Conservation (phyloP, 2,329 filamentous ascomycete genomes). For the Monosporascus sp. region DNA sequence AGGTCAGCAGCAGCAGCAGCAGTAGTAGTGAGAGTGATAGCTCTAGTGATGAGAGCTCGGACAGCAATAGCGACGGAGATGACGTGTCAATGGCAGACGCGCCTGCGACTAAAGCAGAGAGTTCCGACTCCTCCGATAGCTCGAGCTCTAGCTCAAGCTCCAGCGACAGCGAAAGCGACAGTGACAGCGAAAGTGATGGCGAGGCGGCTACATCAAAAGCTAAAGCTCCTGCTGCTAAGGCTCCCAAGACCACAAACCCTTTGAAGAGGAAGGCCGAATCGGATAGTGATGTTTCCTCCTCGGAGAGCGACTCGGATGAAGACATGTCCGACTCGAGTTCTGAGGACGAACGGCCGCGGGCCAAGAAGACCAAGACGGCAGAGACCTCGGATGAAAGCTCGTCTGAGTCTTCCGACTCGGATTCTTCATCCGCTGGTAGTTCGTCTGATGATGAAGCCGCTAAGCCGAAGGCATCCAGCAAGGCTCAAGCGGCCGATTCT, state of each 20-base stretch:
- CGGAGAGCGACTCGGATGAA: conserved; percentile 33
- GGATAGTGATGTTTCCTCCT: conserved; percentile 34
- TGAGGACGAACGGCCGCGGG: conserved; percentile 35
- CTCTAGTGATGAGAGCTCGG: conserved; percentile 22
- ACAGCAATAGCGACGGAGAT: conserved; percentile 28
- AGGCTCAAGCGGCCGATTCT: conserved; percentile 3
- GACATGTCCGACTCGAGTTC: conserved; percentile 32
- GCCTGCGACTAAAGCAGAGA: neutral
- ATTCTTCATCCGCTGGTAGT: conserved; percentile 20
- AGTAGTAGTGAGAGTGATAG: conserved; percentile 22
- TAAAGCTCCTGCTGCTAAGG: conserved; percentile 22
- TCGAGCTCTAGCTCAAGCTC: conserved; percentile 31
- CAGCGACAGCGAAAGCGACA: conserved; percentile 28
- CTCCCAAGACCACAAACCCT: conserved; percentile 31
- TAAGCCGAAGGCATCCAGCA: conserved; percentile 11
- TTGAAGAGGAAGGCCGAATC: conserved; percentile 52
- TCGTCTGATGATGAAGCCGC: conserved; percentile 24
- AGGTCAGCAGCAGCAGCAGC: conserved; percentile 26
- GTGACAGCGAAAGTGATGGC: conserved; percentile 30
- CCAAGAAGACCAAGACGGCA: conserved; percentile 42
- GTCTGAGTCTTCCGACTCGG: conserved; percentile 28
- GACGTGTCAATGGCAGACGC: conserved; percentile 3
- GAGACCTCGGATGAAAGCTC: conserved; percentile 31
- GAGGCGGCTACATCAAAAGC: conserved; percentile 14
- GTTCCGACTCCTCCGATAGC: conserved; percentile 16